Percentiles rank a stretch among this genome's conserved stretches.
Conservation (phyloP, 495 filamentous ascomycete genomes). For the Tuber indicum region DNA sequence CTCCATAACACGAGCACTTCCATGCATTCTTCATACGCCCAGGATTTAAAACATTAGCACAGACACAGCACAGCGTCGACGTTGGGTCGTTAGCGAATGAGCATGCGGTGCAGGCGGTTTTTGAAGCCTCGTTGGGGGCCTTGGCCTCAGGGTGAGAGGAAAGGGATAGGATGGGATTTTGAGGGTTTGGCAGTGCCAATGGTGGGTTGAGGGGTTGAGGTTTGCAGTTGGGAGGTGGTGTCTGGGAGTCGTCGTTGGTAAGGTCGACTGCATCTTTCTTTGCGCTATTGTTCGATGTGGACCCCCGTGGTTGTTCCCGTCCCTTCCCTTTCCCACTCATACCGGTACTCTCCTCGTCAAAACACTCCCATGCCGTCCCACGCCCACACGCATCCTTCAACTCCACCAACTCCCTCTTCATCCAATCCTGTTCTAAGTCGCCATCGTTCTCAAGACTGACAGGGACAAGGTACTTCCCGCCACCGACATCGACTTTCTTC, state of each 20-base stretch:
- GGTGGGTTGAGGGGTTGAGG: not conserved
- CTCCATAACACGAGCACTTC: constrained; percentile 57
- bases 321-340: constrained; percentile 4
- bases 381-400: constrained; percentile 42
- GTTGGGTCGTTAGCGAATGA: constrained; percentile 53
- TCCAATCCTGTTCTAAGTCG: constrained; percentile 50
- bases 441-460: constrained; percentile 66
- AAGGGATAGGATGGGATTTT: not conserved
- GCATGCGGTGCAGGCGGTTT: constrained; percentile 53
- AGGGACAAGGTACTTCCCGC: constrained; percentile 56
- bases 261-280: constrained; percentile 32
- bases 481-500: constrained; percentile 53
- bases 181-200: not conserved
- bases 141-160: constrained; percentile 1
- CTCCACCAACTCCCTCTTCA: constrained; percentile 57
- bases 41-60: constrained; percentile 58
- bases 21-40: constrained; percentile 49
- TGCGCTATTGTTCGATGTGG: constrained; percentile 14
- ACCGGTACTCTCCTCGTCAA: constrained; percentile 15
- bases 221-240: not conserved
- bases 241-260: constrained; percentile 14
- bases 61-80: constrained; percentile 55
- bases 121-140: not conserved
- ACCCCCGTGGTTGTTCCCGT: not conserved
- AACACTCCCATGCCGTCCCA: constrained; percentile 15